Conservation (phyloP, 2,329 filamentous ascomycete genomes). For the Neonectria sp. region DNA sequence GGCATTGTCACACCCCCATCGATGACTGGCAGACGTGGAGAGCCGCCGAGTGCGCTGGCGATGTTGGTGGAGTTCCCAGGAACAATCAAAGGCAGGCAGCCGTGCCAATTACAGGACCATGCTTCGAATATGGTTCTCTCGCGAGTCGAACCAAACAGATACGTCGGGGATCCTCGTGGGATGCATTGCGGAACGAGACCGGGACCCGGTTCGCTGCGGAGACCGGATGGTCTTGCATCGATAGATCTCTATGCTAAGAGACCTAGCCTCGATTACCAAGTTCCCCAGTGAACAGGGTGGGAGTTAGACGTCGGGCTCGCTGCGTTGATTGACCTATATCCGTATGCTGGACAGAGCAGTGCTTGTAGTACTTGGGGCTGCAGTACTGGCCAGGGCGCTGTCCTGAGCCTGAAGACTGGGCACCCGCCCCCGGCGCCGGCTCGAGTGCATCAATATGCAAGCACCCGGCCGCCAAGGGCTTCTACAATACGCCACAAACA, state of each 20-base stretch:
- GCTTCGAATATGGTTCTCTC: constrained; percentile 42
- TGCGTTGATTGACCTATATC: constrained; percentile 28
- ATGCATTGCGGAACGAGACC: constrained; percentile 40
- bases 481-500: constrained; percentile 65
- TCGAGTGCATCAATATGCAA: constrained; percentile 62
- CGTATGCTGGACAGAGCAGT: constrained; percentile 27
- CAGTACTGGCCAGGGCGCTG: constrained; percentile 33
- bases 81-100: constrained; percentile 50
- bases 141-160: constrained; percentile 50
- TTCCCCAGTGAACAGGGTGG: constrained; percentile 22
- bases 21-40: constrained; percentile 34
- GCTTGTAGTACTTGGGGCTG: constrained; percentile 34
- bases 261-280: constrained; percentile 31
- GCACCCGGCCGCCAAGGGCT: constrained; percentile 62
- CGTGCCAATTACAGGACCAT: constrained; percentile 47
- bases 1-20: constrained; percentile 27
- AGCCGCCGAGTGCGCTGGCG: constrained; percentile 24
- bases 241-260: constrained; percentile 32
- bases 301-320: constrained; percentile 16
- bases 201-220: constrained; percentile 39
- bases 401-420: constrained; percentile 40
- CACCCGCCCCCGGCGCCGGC: constrained; percentile 35
- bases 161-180: constrained; percentile 30
- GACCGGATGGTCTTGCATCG: constrained; percentile 32
- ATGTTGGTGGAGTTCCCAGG: constrained; percentile 37